A percentile compares a stretch with the other conserved stretches of the same genome.
phyloP scores from a whole-genome alignment of 202 grass and related monocot species.

The Panicum hallii region DNA sequence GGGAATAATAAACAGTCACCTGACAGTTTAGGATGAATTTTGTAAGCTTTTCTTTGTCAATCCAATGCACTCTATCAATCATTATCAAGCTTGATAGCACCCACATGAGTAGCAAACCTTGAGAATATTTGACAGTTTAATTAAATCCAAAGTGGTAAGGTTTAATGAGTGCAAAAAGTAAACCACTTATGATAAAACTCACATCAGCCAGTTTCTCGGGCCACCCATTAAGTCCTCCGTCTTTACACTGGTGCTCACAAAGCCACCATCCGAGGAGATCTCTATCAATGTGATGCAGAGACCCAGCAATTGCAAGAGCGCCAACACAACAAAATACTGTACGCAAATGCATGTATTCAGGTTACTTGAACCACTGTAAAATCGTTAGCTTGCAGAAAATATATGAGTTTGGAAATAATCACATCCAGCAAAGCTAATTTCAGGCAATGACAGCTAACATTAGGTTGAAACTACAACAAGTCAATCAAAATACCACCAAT shows the following conservation, averaged over 20 bases:
- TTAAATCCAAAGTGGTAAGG: conserved; percentile 25
- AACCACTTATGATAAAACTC: conserved; percentile 28
- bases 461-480: neutral
- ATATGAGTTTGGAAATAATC: conserved; percentile 6
- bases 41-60: conserved; percentile 80
- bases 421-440: conserved; percentile 26
- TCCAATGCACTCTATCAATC: conserved; percentile 97
- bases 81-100: conserved; percentile 86
- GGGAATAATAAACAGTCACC: conserved; percentile 50
- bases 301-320: conserved; percentile 76
- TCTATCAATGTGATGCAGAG: conserved; percentile 82
- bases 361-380: neutral
- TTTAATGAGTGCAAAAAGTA: conserved; percentile 27
- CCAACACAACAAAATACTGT: conserved; percentile 96
- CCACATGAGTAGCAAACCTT: conserved; percentile 98
- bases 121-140: conserved; percentile 7
- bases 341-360: conserved; percentile 30
- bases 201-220: conserved; percentile 95
- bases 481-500: conserved; percentile 4
- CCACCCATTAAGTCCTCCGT: conserved; percentile 86
- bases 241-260: conserved; percentile 89
- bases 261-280: conserved; percentile 97
- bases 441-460: neutral
- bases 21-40: conserved; percentile 92
- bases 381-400: neutral